These are phyloP conservation scores for Beta macrorhiza DNA, from an alignment of 179 eudicot species.

Conservation along the genomic window DNA sequence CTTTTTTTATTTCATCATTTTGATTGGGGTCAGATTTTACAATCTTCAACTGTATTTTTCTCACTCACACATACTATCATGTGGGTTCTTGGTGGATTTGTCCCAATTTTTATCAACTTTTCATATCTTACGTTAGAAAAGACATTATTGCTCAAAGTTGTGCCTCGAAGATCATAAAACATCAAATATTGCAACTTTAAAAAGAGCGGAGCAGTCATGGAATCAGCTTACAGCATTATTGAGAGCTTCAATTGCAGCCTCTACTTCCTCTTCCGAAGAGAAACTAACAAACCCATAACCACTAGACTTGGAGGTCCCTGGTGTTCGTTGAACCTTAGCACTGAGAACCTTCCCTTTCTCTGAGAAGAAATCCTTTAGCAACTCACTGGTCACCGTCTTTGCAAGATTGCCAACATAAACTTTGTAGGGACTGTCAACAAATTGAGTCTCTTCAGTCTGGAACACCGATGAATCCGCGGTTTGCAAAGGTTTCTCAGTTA, in stretches of 20 bases:
- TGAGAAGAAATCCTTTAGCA: conserved; percentile 63
- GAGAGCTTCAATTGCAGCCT: conserved; percentile 66
- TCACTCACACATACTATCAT: too few species aligned
- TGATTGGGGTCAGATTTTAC: too few species aligned
- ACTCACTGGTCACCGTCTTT: conserved; percentile 72
- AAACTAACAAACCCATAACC: conserved; percentile 79
- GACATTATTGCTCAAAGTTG: too few species aligned
- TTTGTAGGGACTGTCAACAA: conserved; percentile 78
- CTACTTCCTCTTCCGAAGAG: conserved; percentile 75
- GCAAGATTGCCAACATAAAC: conserved; percentile 94
- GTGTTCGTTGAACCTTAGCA: conserved; percentile 79
- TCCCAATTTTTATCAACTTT: too few species aligned
- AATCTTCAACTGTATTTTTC: too few species aligned
- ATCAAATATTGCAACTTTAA: background rate
- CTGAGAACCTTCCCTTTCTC: conserved; percentile 79
- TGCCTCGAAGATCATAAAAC: too few species aligned
- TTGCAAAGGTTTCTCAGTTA: conserved; percentile 80
- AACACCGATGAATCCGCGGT: conserved; percentile 36
- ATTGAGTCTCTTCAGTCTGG: conserved; percentile 70
- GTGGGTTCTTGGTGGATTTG: too few species aligned
- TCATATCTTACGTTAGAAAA: too few species aligned
- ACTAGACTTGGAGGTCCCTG: conserved; percentile 83
- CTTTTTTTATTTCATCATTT: too few species aligned
- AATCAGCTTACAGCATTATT: conserved; percentile 66
- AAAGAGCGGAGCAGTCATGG: background rate